Evolutionary conservation across 352 stramenopile genomes (phyloP).

Genomic region (Phytophthora cactorum): DNA sequence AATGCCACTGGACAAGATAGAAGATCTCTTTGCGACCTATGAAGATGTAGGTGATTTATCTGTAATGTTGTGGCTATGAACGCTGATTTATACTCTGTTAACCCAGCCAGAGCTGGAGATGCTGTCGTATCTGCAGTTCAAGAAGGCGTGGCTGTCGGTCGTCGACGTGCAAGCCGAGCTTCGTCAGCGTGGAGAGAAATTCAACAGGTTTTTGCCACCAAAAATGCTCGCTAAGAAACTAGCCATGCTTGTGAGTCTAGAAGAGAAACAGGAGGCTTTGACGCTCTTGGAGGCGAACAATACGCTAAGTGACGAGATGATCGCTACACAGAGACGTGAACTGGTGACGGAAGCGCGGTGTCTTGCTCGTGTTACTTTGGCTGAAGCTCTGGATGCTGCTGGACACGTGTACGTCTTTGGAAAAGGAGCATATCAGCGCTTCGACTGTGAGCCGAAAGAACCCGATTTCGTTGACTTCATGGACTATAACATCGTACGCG

Average conservation of each 20-base stretch:
- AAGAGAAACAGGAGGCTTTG: constrained; percentile 71
- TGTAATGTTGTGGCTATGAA: neutral
- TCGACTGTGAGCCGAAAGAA: constrained; percentile 58
- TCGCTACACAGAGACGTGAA: constrained; percentile 49
- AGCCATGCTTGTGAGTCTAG: constrained; percentile 61
- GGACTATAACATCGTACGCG: constrained; percentile 59
- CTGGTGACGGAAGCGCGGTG: constrained; percentile 57
- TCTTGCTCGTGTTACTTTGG: constrained; percentile 50
- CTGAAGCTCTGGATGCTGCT: constrained; percentile 70
- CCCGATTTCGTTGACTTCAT: constrained; percentile 82
- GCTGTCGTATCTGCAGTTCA: constrained; percentile 78
- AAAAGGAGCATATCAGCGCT: constrained; percentile 65
- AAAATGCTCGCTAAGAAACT: constrained; percentile 67
- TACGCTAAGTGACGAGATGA: constrained; percentile 53
- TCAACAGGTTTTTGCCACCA: constrained; percentile 69
- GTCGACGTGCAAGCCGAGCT: constrained; percentile 76
- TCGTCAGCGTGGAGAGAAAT: constrained; percentile 58
- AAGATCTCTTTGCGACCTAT: constrained; percentile 68
- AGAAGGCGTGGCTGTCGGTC: constrained; percentile 70
- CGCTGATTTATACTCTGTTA: neutral
- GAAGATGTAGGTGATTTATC: constrained; percentile 57
- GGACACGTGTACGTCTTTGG: constrained; percentile 85
- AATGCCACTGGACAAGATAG: constrained; percentile 66
- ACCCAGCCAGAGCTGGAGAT: constrained; percentile 65
- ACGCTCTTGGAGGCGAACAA: constrained; percentile 64